Percentiles rank a stretch among this genome's conserved stretches.
Evolutionary conservation across 2,329 filamentous ascomycete genomes (phyloP).

Genomic region (Pseudocercospora vitis): DNA sequence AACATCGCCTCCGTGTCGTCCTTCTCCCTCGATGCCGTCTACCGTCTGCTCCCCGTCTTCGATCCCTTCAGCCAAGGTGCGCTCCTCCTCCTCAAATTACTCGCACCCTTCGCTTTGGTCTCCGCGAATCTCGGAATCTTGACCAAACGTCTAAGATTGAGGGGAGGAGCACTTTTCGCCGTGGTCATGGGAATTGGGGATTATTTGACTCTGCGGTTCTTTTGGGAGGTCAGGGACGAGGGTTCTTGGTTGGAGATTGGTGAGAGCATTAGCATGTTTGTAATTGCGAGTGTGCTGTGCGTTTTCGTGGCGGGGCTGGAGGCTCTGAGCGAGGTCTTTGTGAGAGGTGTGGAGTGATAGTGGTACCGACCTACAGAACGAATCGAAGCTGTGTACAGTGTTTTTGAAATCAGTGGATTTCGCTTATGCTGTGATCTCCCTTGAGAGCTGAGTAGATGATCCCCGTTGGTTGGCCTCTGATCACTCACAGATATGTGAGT

Average conservation of each 20-base stretch:
- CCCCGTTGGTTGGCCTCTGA: too few species aligned
- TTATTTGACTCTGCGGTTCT: constrained; percentile 90
- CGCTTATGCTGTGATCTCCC: too few species aligned
- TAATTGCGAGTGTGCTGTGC: constrained; percentile 83
- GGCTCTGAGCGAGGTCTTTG: constrained; percentile 78
- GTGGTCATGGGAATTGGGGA: constrained; percentile 89
- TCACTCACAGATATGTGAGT: too few species aligned
- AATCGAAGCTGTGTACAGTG: too few species aligned
- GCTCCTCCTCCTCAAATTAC: constrained; percentile 80
- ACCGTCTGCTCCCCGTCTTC: constrained; percentile 84
- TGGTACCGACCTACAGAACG: too few species aligned
- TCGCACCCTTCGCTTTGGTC: constrained; percentile 90
- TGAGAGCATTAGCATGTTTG: constrained; percentile 92
- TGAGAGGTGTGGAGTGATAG: constrained; percentile 72
- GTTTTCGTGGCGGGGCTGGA: constrained; percentile 89
- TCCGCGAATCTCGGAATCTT: constrained; percentile 92
- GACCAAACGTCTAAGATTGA: constrained; percentile 78
- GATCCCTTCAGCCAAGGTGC: constrained; percentile 90
- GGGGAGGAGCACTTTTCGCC: constrained; percentile 90
- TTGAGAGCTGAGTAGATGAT: too few species aligned
- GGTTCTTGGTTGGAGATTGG: constrained; percentile 97
- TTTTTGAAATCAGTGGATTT: too few species aligned
- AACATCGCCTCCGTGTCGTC: constrained; percentile 93
- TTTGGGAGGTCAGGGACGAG: constrained; percentile 95
- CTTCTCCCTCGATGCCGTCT: constrained; percentile 89